These are phyloP conservation scores for Hypholoma sublateritium DNA, from an alignment of 768 basidiomycete species.

Conservation along the genomic window DNA sequence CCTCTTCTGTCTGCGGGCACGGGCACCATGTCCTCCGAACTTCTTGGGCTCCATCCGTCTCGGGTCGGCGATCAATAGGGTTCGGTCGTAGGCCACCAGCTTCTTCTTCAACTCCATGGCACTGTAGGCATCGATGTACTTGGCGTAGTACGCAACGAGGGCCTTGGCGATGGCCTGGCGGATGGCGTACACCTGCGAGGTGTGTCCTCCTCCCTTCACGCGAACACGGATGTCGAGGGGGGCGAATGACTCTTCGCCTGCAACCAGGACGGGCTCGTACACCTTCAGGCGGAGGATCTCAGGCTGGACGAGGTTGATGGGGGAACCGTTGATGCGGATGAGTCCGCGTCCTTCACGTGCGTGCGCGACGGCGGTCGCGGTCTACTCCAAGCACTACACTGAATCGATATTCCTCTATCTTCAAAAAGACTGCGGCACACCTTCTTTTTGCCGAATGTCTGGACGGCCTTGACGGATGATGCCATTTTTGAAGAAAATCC, in stretches of 20 bases:
- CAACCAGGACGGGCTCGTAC: conserved; percentile 95
- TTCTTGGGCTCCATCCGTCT: conserved; percentile 99
- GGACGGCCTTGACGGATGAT: conserved; percentile 84
- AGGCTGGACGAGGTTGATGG: conserved; percentile 93
- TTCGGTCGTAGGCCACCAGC: conserved; percentile 92
- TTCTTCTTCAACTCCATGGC: conserved; percentile 99
- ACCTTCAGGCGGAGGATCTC: conserved; percentile 97
- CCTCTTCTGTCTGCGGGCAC: conserved; percentile 98
- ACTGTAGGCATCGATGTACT: conserved; percentile 96
- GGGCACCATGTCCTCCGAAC: conserved; percentile 97
- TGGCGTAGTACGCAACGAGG: conserved; percentile 96
- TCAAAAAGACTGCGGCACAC: conserved; percentile 37
- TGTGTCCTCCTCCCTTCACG: conserved; percentile 99
- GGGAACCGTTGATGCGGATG: conserved; percentile 95
- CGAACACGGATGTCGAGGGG: conserved; percentile 95
- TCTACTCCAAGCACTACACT: conserved; percentile 45
- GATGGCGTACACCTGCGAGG: conserved; percentile 97
- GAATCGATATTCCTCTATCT: conserved; percentile 8
- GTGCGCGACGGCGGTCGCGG: conserved; percentile 97
- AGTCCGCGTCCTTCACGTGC: conserved; percentile 95
- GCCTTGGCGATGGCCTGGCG: conserved; percentile 99
- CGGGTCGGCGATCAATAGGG: conserved; percentile 88
- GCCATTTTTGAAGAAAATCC: conserved; percentile 55
- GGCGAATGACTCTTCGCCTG: conserved; percentile 85
- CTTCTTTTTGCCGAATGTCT: conserved; percentile 99